Percentiles rank a stretch among this genome's conserved stretches.
phyloP scores from a whole-genome alignment of 129 eudicot species.

The Apium graveolens region DNA sequence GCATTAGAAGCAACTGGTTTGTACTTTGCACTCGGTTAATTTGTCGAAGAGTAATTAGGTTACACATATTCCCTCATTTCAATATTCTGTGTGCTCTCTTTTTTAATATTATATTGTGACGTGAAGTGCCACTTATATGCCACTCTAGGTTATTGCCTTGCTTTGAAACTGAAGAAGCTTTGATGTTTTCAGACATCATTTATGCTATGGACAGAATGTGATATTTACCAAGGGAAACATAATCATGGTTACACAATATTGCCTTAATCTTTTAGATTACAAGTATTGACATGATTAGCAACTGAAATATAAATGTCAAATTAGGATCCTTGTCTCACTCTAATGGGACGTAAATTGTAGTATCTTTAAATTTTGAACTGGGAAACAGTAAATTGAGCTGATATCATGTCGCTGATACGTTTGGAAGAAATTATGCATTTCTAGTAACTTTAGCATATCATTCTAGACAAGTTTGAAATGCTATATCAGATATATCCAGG shows the following conservation, averaged over 20 bases:
- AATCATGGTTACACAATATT: background rate
- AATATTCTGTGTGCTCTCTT: background rate
- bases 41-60: background rate
- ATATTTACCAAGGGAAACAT: background rate
- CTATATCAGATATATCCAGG: background rate
- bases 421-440: background rate
- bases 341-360: background rate
- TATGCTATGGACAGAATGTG: background rate
- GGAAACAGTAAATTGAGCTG: background rate
- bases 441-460: background rate
- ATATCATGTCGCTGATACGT: background rate
- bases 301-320: background rate
- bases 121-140: background rate
- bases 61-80: background rate
- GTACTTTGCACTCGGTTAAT: slow-evolving; percentile 1
- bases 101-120: background rate
- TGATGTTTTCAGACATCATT: background rate
- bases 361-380: background rate
- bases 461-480: background rate
- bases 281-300: background rate
- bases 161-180: background rate
- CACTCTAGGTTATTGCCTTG: background rate
- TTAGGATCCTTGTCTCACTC: background rate
- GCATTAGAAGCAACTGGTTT: slow-evolving; percentile 57
- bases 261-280: background rate